A percentile compares a stretch with the other conserved stretches of the same genome.
Evolutionary conservation across 1,139 yeast species (phyloP).

Genomic region (Saccharomyces uvarum): DNA sequence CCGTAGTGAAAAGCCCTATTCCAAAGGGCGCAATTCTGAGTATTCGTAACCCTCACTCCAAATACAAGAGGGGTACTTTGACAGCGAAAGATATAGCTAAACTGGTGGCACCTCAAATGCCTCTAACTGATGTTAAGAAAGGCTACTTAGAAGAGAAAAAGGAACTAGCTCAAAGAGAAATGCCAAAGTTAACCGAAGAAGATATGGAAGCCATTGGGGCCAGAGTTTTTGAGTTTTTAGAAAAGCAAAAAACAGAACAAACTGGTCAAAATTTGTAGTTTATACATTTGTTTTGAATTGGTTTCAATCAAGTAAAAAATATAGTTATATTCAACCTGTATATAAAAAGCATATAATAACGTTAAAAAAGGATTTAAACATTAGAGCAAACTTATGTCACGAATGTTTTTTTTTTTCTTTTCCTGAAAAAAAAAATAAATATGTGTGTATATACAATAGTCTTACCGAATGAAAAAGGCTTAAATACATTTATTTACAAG

Average conservation of each 20-base stretch:
- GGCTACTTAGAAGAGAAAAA: slow-evolving; percentile 45
- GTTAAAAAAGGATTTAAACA: neutral
- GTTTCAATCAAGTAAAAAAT: slow-evolving; percentile 3
- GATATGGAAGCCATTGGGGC: slow-evolving; percentile 64
- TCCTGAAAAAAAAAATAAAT: neutral
- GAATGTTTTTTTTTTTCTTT: neutral
- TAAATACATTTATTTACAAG: neutral
- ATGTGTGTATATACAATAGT: neutral
- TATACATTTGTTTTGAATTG: slow-evolving; percentile 2
- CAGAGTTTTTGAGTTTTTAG: slow-evolving; percentile 36
- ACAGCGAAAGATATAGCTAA: slow-evolving; percentile 55
- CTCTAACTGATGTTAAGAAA: slow-evolving; percentile 56
- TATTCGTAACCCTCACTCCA: slow-evolving; percentile 60
- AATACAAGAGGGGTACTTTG: slow-evolving; percentile 48
- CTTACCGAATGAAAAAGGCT: neutral
- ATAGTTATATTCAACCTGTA: neutral
- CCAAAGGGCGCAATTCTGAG: slow-evolving; percentile 61
- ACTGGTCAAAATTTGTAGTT: neutral
- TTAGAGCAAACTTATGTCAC: neutral
- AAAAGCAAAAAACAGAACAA: slow-evolving; percentile 3
- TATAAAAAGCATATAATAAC: neutral
- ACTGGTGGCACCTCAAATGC: slow-evolving; percentile 71
- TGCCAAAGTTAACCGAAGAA: slow-evolving; percentile 53
- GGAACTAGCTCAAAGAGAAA: slow-evolving; percentile 40
- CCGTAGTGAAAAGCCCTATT: slow-evolving; percentile 58